These are phyloP conservation scores for Picea glauca DNA, from an alignment of 75 land plant species.

Conservation along the genomic window DNA sequence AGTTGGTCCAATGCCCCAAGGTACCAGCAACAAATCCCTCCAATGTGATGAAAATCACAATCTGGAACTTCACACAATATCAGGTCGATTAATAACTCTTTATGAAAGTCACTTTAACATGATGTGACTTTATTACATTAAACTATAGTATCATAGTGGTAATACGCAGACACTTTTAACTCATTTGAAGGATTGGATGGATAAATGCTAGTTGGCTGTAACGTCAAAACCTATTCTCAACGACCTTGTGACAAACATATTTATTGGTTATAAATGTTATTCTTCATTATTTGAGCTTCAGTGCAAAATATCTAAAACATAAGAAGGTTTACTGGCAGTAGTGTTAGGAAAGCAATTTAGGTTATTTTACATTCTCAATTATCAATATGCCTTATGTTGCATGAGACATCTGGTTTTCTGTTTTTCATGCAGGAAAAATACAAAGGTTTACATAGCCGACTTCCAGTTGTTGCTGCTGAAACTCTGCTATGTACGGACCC, in stretches of 20 bases:
- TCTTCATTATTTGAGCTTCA: neutral
- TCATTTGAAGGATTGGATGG: no score
- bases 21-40: no score
- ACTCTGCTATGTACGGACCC: slow-evolving; percentile 74
- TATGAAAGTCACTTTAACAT: no score
- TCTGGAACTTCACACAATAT: no score
- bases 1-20: no score
- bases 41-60: no score
- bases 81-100: no score
- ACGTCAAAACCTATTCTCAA: neutral
- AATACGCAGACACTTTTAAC: no score
- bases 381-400: neutral
- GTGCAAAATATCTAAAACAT: slow-evolving; percentile 34
- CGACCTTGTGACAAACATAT: neutral
- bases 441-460: slow-evolving; percentile 48
- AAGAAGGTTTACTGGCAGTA: slow-evolving; percentile 53
- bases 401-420: neutral
- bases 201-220: no score
- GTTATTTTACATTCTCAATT: neutral
- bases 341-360: neutral
- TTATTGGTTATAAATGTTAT: neutral
- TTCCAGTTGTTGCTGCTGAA: slow-evolving; percentile 87
- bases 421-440: slow-evolving; percentile 64
- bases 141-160: no score
- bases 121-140: no score